phyloP scores from a whole-genome alignment of 1,284 basidiomycete genomes.

The Singerocomus inundabilis region DNA sequence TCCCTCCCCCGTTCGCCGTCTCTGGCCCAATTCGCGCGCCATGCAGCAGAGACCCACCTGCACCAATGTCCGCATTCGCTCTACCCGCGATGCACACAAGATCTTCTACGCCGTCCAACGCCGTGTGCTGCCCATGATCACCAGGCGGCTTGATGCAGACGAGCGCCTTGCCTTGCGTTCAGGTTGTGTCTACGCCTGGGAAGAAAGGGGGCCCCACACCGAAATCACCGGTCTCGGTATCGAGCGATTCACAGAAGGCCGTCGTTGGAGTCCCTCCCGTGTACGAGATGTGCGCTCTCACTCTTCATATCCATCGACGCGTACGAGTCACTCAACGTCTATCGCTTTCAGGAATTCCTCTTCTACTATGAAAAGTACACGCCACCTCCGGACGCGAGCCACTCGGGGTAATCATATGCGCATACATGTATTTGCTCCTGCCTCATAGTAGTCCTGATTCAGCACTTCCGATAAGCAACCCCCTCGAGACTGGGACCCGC shows the following conservation, averaged over 20 bases:
- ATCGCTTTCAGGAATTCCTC: constrained; percentile 62
- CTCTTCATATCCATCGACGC: not conserved
- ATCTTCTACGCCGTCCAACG: constrained; percentile 74
- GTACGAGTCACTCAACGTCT: constrained; percentile 3
- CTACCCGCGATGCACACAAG: constrained; percentile 73
- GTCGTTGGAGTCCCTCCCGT: constrained; percentile 74
- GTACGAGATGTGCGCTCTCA: constrained; percentile 65
- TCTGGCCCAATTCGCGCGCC: not conserved
- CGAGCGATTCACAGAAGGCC: constrained; percentile 75
- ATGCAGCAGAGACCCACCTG: constrained; percentile 71
- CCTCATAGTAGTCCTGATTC: constrained; percentile 18
- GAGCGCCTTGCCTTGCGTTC: constrained; percentile 61
- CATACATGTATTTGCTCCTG: not conserved
- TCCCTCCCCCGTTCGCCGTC: constrained; percentile 4
- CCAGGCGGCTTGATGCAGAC: constrained; percentile 73
- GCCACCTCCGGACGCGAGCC: constrained; percentile 42
- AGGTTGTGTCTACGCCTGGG: constrained; percentile 83
- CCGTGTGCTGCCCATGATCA: constrained; percentile 68
- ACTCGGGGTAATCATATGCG: constrained; percentile 38
- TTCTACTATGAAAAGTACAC: constrained; percentile 77
- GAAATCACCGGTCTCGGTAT: constrained; percentile 76
- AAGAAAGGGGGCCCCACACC: constrained; percentile 74
- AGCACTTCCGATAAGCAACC: constrained; percentile 43
- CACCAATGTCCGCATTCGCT: constrained; percentile 67
- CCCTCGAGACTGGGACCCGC: constrained; percentile 65